These are phyloP conservation scores for Trametes cubensis DNA, from an alignment of 768 basidiomycete genomes.

Conservation along the genomic window DNA sequence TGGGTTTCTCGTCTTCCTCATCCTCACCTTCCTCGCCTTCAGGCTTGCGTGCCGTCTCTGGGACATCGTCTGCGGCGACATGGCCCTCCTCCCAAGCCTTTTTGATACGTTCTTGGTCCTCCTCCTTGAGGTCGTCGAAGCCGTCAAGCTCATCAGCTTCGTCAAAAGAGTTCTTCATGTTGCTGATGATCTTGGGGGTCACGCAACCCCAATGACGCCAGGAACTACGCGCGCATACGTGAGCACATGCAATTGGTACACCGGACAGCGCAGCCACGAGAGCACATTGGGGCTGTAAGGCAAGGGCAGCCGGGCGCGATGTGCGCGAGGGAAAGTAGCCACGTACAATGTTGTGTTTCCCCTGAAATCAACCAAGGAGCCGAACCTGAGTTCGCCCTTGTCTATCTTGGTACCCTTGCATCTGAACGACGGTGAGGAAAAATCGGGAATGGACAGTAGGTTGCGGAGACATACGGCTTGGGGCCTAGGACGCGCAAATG, in stretches of 20 bases:
- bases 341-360: conserved; percentile 71
- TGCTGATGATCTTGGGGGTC: conserved; percentile 66
- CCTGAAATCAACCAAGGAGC: conserved; percentile 71
- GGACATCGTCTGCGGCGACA: conserved; percentile 85
- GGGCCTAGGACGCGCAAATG: conserved; percentile 52
- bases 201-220: conserved; percentile 95
- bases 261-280: not conserved
- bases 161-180: conserved; percentile 65
- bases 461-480: conserved; percentile 55
- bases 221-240: conserved; percentile 42
- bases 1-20: conserved; percentile 44
- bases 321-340: conserved; percentile 4
- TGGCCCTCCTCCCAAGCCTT: conserved; percentile 78
- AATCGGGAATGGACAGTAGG: not conserved
- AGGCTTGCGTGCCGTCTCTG: conserved; percentile 67
- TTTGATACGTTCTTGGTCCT: conserved; percentile 70
- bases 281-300: not conserved
- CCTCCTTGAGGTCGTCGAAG: conserved; percentile 68
- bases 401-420: conserved; percentile 60
- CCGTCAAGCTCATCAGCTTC: conserved; percentile 79
- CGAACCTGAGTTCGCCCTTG: conserved; percentile 77
- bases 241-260: not conserved
- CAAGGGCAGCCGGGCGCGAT: not conserved
- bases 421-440: conserved; percentile 36
- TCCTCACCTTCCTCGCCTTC: conserved; percentile 44